Base-by-base conservation (phyloP, 2,329 filamentous ascomycete genomes). In the Phaeosphaeriaceae sp. region DNA sequence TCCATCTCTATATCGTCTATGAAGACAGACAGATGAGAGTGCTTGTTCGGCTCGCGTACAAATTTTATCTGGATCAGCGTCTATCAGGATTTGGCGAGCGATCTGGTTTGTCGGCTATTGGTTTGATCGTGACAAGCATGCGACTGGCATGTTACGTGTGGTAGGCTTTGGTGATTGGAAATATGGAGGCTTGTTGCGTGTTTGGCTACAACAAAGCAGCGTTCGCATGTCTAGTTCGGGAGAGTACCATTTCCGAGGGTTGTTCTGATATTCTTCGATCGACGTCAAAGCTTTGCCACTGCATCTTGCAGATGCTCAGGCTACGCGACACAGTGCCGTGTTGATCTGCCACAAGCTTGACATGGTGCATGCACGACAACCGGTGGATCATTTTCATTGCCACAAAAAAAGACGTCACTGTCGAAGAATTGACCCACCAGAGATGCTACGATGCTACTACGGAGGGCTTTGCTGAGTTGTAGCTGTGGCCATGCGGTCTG, bases 271-370 rank as follows among this genome's bases (percentile, higher is more conserved):
- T 43, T 32, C 44, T 60, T 60, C 56, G 42, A 52, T 63, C 63
- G 59, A 66, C 61, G 63, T 66, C 58, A 38, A 56, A 54, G 53
- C 56, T 54, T 50, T 54, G 44, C 44, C 37, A 41, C 20, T 16
- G n/a, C 11, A 21, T 7, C n/a, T 16, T 26, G 26, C 16, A 39
- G 35, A 18, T 40, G 35, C 26, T 9, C 32, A 41, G 23, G 11
- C 16, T 42, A 16, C 16, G 26, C 26, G 21, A 30, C 37, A 21
- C 28, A 32, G 39, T 26, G 36, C n/a, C 12, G 17, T 47, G 55
- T 50, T 42, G 58, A 62, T 62, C 55, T 54, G 48, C 48, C 50
- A 58, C 49, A 45, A 57, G 58, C 49, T 57, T 45, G 42, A 46
- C 45, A 43, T 46, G 40, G 48, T 34, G 45, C 50, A 50, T 54